Evolutionary conservation across 2,329 filamentous ascomycete species (phyloP).

Genomic region (Aspergillus caelatus): DNA sequence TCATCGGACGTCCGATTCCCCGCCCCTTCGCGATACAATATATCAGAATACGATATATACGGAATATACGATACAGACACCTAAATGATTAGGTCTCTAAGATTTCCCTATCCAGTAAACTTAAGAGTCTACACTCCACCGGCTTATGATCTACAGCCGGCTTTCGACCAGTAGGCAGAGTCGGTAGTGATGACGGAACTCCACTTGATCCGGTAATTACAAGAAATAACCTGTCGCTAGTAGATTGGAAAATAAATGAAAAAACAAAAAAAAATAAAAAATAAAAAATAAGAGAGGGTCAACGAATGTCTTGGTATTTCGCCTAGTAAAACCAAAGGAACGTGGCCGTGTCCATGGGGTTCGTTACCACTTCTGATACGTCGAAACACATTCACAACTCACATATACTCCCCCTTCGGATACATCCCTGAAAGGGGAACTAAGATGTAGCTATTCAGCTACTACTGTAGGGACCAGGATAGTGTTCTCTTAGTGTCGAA

Average conservation of each 20-base stretch:
- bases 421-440: background rate
- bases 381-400: background rate
- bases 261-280: background rate
- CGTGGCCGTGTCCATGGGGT: background rate
- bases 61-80: background rate
- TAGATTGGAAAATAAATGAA: background rate
- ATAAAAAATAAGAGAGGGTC: background rate
- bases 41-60: background rate
- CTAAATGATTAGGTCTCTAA: background rate
- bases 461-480: slow-evolving; percentile 15
- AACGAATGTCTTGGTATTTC: background rate
- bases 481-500: background rate
- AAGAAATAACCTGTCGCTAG: background rate
- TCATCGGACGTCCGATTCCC: background rate
- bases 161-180: slow-evolving; percentile 4
- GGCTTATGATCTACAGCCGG: slow-evolving; percentile 9
- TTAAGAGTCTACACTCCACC: background rate
- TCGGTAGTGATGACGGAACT: slow-evolving; percentile 6
- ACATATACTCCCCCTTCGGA: background rate
- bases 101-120: background rate
- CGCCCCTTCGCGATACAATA: background rate
- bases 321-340: background rate
- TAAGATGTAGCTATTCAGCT: background rate
- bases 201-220: slow-evolving; percentile 7
- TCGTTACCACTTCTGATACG: background rate